Conservation (phyloP, 2,329 filamentous ascomycete genomes). For the Teratosphaeria pseudoeucalypti region DNA sequence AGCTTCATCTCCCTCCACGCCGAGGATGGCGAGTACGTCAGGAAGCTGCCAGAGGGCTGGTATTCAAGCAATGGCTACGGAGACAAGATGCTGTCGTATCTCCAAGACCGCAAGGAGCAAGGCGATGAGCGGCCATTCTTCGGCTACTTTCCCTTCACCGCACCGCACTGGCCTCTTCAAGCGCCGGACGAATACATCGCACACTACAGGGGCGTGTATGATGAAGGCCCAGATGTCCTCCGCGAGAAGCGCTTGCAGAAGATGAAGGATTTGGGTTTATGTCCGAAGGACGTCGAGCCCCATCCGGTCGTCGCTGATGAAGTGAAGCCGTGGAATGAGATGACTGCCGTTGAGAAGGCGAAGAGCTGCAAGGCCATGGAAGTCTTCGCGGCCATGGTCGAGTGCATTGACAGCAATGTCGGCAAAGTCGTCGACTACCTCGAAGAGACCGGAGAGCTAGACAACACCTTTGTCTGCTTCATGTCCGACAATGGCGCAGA, state of each 20-base stretch:
- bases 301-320: constrained; percentile 43
- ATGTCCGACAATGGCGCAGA: constrained; percentile 55
- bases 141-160: constrained; percentile 51
- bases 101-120: constrained; percentile 26
- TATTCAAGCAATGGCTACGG: constrained; percentile 31
- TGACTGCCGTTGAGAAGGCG: constrained; percentile 36
- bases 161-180: constrained; percentile 55
- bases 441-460: constrained; percentile 45
- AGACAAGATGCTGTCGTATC: constrained; percentile 29
- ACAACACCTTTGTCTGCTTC: constrained; percentile 56
- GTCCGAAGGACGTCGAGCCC: constrained; percentile 40
- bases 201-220: constrained; percentile 50
- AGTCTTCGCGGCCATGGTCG: constrained; percentile 50
- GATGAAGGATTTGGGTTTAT: constrained; percentile 48
- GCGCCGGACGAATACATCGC: constrained; percentile 45
- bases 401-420: constrained; percentile 48
- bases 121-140: constrained; percentile 44
- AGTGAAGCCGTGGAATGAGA: constrained; percentile 38
- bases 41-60: constrained; percentile 28
- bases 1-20: constrained; percentile 30
- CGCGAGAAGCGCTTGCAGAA: constrained; percentile 43
- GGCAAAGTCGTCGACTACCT: constrained; percentile 50
- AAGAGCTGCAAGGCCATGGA: constrained; percentile 49
- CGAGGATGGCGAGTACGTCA: constrained; percentile 31
- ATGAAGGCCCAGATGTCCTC: constrained; percentile 50